Conservation (phyloP, 1,284 basidiomycete species). For the Boletus mariae region DNA sequence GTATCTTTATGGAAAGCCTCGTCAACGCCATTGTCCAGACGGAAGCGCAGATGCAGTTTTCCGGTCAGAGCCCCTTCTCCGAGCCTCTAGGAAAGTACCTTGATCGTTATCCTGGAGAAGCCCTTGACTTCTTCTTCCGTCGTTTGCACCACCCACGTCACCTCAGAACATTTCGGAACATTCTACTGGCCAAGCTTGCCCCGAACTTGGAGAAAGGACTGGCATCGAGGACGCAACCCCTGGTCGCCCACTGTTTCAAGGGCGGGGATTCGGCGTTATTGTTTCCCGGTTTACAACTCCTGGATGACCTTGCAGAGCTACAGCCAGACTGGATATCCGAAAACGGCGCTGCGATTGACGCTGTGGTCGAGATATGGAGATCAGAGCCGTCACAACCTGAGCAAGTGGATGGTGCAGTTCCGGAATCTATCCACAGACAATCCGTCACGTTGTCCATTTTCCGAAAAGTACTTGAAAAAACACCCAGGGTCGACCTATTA, state of each 20-base stretch:
- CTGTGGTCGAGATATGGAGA: conserved; percentile 73
- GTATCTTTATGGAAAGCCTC: conserved; percentile 87
- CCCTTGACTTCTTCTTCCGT: conserved; percentile 81
- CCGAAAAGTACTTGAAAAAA: conserved; percentile 63
- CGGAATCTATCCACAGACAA: conserved; percentile 62
- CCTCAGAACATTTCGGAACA: conserved; percentile 77
- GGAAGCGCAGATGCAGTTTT: conserved; percentile 89
- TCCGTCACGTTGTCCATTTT: conserved; percentile 75
- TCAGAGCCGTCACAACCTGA: conserved; percentile 50
- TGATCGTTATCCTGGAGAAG: conserved; percentile 85
- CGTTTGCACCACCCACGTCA: conserved; percentile 74
- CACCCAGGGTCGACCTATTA: conserved; percentile 79
- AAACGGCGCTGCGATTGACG: conserved; percentile 62
- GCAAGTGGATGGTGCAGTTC: conserved; percentile 43
- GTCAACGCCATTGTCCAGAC: conserved; percentile 91
- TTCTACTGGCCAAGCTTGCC: conserved; percentile 75
- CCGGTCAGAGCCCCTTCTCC: conserved; percentile 89
- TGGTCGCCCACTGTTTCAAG: conserved; percentile 61
- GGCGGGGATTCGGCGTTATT: conserved; percentile 53
- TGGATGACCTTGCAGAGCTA: conserved; percentile 72
- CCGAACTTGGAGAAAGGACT: conserved; percentile 76
- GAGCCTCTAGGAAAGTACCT: conserved; percentile 90
- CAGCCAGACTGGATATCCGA: conserved; percentile 74
- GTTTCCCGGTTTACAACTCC: conserved; percentile 70
- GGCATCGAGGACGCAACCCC: conserved; percentile 55